Conservation (phyloP, 2,329 filamentous ascomycete genomes). For the Biscogniauxia marginata region DNA sequence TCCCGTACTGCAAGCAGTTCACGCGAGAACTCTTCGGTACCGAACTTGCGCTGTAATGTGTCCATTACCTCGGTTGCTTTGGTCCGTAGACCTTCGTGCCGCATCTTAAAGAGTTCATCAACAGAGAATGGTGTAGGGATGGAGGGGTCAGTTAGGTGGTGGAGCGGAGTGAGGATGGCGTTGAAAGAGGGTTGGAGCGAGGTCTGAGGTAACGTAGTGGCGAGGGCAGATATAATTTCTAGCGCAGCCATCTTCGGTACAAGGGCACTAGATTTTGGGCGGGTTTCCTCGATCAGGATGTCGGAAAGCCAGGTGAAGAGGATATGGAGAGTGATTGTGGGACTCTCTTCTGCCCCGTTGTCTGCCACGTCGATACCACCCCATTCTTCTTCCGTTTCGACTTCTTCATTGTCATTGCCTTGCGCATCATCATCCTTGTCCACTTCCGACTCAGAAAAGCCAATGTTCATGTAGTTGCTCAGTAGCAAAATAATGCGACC, state of each 20-base stretch:
- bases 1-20: slow-evolving; percentile 72
- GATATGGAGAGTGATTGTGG: slow-evolving; percentile 57
- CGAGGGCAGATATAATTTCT: slow-evolving; percentile 69
- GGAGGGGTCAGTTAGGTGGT: slow-evolving; percentile 79
- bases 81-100: slow-evolving; percentile 68
- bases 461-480: slow-evolving; percentile 62
- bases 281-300: slow-evolving; percentile 73
- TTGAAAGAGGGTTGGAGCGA: slow-evolving; percentile 63
- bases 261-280: slow-evolving; percentile 61
- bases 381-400: slow-evolving; percentile 43
- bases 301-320: slow-evolving; percentile 76
- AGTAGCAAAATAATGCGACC: slow-evolving; percentile 83
- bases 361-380: slow-evolving; percentile 34
- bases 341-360: slow-evolving; percentile 35
- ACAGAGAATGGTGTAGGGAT: slow-evolving; percentile 70
- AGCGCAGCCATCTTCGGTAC: slow-evolving; percentile 75
- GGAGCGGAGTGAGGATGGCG: slow-evolving; percentile 59
- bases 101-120: slow-evolving; percentile 66
- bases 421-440: slow-evolving; percentile 34
- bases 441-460: slow-evolving; percentile 46
- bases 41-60: slow-evolving; percentile 79
- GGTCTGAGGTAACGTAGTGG: slow-evolving; percentile 56
- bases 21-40: slow-evolving; percentile 75
- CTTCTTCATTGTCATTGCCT: slow-evolving; percentile 36
- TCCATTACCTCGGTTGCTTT: slow-evolving; percentile 78